phyloP scores from a whole-genome alignment of 306 rosid genomes.

The Medicago ruthenica region DNA sequence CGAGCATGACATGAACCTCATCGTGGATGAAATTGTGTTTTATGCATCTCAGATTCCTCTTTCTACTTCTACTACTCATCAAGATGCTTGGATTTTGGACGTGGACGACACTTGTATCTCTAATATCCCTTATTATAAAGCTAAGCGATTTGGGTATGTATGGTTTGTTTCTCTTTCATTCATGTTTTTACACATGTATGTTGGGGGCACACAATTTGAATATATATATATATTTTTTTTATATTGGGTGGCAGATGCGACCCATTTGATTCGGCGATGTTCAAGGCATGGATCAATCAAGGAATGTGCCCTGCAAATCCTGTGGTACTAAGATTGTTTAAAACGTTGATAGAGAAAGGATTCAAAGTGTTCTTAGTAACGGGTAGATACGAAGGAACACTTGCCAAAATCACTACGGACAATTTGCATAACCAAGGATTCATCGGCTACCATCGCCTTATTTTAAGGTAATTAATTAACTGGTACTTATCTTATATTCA shows the following conservation, averaged over 20 bases:
- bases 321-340: conserved; percentile 45
- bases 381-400: conserved; percentile 66
- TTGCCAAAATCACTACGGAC: conserved; percentile 55
- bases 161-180: not conserved
- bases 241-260: conserved; percentile 58
- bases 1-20: conserved; percentile 49
- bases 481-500: no score
- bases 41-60: conserved; percentile 45
- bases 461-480: conserved; percentile 59
- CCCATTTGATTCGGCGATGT: conserved; percentile 69
- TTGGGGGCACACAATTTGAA: no score
- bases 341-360: conserved; percentile 48
- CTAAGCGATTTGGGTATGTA: conserved; percentile 66
- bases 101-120: conserved; percentile 91
- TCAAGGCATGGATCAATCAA: conserved; percentile 71
- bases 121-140: conserved; percentile 61
- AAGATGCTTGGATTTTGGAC: conserved; percentile 75
- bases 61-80: conserved; percentile 40
- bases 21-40: conserved; percentile 44
- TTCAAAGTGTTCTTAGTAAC: conserved; percentile 76
- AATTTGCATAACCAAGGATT: conserved; percentile 76
- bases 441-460: conserved; percentile 69
- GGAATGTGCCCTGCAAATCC: conserved; percentile 68
- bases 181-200: not conserved
- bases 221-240: no score